Base-by-base conservation (phyloP, 2,329 filamentous ascomycete species). In the Fusarium sublunatum region DNA sequence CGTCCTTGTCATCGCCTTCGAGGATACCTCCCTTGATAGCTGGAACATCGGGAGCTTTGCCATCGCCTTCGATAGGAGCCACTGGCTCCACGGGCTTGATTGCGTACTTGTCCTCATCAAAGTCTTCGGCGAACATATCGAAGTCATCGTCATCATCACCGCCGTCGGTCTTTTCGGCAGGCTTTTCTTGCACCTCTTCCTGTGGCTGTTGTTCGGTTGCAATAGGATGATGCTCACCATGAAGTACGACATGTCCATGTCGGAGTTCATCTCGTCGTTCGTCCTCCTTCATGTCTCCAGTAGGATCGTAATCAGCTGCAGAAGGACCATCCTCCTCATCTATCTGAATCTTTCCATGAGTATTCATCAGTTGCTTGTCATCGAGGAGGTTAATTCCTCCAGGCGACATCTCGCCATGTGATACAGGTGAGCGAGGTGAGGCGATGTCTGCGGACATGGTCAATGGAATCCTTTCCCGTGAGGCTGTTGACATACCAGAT, bases 241-340 rank as follows among this genome's bases (percentile, higher is more conserved):
- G 81, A 45, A 83, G 73, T n/a, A 78, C 77, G 31, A 79, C 81
- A 53, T 86, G 84, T 47, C 83, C 83, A 58, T 87, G 82, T 57
- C 88, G 85, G 68, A 87, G 82, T 65, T 88, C 88, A 70, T 91
- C 87, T 53, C 89, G 87, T 57, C 87, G 83, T 70, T 88, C 87
- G 68, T 97, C 93, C 75, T 96, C 91, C 74, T 90, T 83, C 91
- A 94, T 95, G 73, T 97, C 93, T 67, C 88, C 82, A 2, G 89
- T 95, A 2, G 93, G 93, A 72, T 97, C 92, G 74, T 97, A 97
- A 75, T 97, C 92, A 57, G 92, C 93, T 41, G 93, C 93, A n/a
- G 93, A 97, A 6, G 91, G 91, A 7, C 90, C 92, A 70, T 95
- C 90, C 63, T 86, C 84, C 3, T 82, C 80, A 10, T 72, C 65